These are phyloP conservation scores for Alternaria brassicae DNA, from an alignment of 2,329 filamentous ascomycete genomes.

Conservation along the genomic window DNA sequence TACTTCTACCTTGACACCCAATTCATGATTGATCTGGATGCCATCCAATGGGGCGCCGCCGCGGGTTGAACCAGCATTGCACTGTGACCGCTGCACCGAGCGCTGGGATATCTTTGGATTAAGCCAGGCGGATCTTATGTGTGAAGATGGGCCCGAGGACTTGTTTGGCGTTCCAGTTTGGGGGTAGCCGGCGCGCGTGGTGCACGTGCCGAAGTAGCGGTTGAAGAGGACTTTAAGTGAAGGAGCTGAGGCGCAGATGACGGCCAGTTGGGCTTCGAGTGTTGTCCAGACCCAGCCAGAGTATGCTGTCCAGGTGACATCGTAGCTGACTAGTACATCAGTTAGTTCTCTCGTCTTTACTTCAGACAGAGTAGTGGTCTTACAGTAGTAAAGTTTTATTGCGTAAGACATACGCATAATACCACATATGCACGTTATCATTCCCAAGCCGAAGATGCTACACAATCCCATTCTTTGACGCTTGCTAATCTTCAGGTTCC, in stretches of 20 bases:
- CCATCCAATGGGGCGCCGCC: constrained; percentile 26
- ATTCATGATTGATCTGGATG: constrained; percentile 32
- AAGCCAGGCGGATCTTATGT: not conserved
- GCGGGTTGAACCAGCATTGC: constrained; percentile 2
- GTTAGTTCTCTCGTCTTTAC: not conserved
- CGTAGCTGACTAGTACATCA: constrained; percentile 38
- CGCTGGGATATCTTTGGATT: not conserved
- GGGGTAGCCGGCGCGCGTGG: constrained; percentile 18
- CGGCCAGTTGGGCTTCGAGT: constrained; percentile 51
- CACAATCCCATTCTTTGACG: constrained; percentile 56
- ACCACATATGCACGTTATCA: constrained; percentile 50
- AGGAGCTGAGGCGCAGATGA: constrained; percentile 54
- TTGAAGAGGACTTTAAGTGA: constrained; percentile 55
- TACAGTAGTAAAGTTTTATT: constrained; percentile 39
- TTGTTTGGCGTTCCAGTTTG: constrained; percentile 10
- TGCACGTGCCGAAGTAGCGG: constrained; percentile 45
- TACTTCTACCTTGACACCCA: constrained; percentile 30
- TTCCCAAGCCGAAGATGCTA: constrained; percentile 54
- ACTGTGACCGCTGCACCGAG: not conserved
- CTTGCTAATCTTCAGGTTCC: constrained; percentile 53
- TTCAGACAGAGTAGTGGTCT: not conserved
- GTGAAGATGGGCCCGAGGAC: not conserved
- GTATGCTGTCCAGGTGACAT: constrained; percentile 52
- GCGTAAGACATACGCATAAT: constrained; percentile 51
- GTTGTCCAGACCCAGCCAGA: constrained; percentile 53